Percentiles rank a stretch among this genome's conserved stretches.
phyloP scores from a whole-genome alignment of 1,284 basidiomycete genomes.

The Melampsora americana region DNA sequence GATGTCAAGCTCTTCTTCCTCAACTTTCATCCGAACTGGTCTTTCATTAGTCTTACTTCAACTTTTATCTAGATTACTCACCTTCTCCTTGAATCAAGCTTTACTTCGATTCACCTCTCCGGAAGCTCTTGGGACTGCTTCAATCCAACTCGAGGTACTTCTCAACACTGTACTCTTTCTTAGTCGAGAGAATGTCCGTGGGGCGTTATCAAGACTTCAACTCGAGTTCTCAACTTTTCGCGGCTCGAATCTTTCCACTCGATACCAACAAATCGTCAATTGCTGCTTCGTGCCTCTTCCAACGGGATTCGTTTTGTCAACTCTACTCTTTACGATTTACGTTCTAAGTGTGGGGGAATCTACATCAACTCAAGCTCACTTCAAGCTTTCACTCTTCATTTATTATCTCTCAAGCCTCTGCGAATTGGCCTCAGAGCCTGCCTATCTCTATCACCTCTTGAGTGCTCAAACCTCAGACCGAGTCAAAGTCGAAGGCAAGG shows the following conservation, averaged over 20 bases:
- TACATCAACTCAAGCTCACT: slow-evolving; percentile 64
- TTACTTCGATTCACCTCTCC: slow-evolving; percentile 81
- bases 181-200: slow-evolving; percentile 82
- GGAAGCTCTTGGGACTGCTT: slow-evolving; percentile 76
- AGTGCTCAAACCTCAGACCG: slow-evolving; percentile 45
- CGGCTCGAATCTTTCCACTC: background rate
- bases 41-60: slow-evolving; percentile 82
- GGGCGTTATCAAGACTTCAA: slow-evolving; percentile 63
- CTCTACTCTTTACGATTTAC: slow-evolving; percentile 60
- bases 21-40: slow-evolving; percentile 57
- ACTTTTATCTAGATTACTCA: slow-evolving; percentile 74
- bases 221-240: slow-evolving; percentile 49
- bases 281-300: slow-evolving; percentile 63
- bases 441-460: slow-evolving; percentile 64
- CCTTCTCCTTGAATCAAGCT: slow-evolving; percentile 82
- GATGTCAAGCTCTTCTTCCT: too few species aligned
- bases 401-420: slow-evolving; percentile 71
- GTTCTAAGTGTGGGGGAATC: slow-evolving; percentile 59
- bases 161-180: slow-evolving; percentile 86
- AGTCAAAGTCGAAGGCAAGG: slow-evolving; percentile 65
- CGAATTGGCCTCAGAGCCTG: slow-evolving; percentile 77
- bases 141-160: slow-evolving; percentile 80
- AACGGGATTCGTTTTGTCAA: slow-evolving; percentile 61
- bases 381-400: slow-evolving; percentile 63
- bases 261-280: slow-evolving; percentile 54